Evolutionary conservation across 2,329 filamentous ascomycete species (phyloP).

Genomic region (Phoma sp.): DNA sequence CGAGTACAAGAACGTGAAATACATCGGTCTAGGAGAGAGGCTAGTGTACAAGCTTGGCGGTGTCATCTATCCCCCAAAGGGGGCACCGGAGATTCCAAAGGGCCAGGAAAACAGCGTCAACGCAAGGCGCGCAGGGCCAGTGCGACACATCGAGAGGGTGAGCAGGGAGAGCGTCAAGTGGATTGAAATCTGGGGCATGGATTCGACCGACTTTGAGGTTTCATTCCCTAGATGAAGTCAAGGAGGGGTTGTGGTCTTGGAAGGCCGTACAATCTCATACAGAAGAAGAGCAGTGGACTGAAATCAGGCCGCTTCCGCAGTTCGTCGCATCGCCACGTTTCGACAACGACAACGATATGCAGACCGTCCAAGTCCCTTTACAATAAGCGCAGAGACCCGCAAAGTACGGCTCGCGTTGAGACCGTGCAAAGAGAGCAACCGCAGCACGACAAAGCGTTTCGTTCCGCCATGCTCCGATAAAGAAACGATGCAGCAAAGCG

Average conservation of each 20-base stretch:
- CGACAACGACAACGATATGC: neutral
- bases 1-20: conserved; percentile 45
- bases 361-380: neutral
- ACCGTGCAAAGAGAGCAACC: no score
- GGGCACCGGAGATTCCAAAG: conserved; percentile 1
- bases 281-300: neutral
- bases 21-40: conserved; percentile 49
- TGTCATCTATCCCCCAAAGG: conserved; percentile 33
- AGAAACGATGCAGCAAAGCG: no score
- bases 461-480: no score
- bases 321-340: neutral
- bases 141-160: conserved; percentile 41
- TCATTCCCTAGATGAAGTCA: conserved; percentile 27
- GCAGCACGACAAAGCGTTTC: no score
- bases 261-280: neutral
- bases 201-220: conserved; percentile 44
- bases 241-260: neutral
- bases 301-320: neutral
- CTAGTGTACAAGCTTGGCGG: conserved; percentile 48
- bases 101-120: conserved; percentile 34
- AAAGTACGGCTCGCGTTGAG: no score
- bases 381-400: no score
- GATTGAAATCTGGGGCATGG: conserved; percentile 55
- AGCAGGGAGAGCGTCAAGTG: conserved; percentile 47
- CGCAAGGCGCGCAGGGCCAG: conserved; percentile 35